Evolutionary conservation across 805 yeast genomes (phyloP).

Genomic region (Suhomyces sp.): DNA sequence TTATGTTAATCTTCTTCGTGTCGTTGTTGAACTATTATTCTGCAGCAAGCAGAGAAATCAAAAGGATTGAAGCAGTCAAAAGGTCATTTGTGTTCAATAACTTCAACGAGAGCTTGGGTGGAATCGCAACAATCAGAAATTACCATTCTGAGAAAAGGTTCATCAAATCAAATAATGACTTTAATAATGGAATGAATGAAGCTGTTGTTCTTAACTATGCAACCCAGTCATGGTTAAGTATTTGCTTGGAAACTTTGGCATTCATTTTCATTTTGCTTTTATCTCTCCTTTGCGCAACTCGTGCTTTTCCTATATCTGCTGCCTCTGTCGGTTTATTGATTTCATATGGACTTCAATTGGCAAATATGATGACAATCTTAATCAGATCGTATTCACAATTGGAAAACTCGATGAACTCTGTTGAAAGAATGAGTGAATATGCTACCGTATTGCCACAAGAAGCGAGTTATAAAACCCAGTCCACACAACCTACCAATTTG

Average conservation of each 20-base stretch:
- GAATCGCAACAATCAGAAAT: slow-evolving; percentile 63
- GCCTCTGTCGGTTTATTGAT: slow-evolving; percentile 67
- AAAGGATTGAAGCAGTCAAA: slow-evolving; percentile 69
- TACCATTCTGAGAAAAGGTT: slow-evolving; percentile 24
- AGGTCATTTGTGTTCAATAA: slow-evolving; percentile 69
- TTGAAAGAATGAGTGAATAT: slow-evolving; percentile 67
- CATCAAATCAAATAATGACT: slow-evolving; percentile 43
- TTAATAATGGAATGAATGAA: slow-evolving; percentile 63
- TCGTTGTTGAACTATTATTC: slow-evolving; percentile 56
- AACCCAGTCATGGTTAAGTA: slow-evolving; percentile 70
- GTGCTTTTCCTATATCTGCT: slow-evolving; percentile 51
- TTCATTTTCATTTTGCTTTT: slow-evolving; percentile 48
- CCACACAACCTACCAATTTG: slow-evolving; percentile 40
- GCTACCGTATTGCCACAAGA: slow-evolving; percentile 65
- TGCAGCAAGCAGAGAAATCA: slow-evolving; percentile 71
- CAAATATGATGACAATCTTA: slow-evolving; percentile 47
- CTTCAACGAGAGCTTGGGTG: slow-evolving; percentile 68
- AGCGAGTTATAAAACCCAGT: slow-evolving; percentile 52
- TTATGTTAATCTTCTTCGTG: slow-evolving; percentile 46
- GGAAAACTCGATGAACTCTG: slow-evolving; percentile 76
- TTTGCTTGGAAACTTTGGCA: slow-evolving; percentile 57
- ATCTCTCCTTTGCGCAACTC: slow-evolving; percentile 48
- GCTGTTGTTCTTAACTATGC: slow-evolving; percentile 62
- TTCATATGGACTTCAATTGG: slow-evolving; percentile 55
- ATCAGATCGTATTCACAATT: slow-evolving; percentile 65